phyloP scores from a whole-genome alignment of 306 rosid species.

The Acacia confusa region DNA sequence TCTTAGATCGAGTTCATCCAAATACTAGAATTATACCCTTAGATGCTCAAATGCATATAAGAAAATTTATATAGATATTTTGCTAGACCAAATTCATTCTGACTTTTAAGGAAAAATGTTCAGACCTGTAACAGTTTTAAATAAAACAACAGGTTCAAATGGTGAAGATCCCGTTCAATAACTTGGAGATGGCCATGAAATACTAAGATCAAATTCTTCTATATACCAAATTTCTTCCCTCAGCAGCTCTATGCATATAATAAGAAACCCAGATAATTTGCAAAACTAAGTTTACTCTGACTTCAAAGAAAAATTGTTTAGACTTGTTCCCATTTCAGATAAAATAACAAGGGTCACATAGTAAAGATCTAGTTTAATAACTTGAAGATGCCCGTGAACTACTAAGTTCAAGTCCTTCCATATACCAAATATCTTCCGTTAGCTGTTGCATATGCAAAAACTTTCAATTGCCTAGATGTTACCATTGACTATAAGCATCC shows the following conservation, averaged over 20 bases:
- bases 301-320: not conserved
- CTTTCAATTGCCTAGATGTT: constrained; percentile 5
- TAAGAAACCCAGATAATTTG: not conserved
- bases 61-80: constrained; percentile 9
- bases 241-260: constrained; percentile 4
- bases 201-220: constrained; percentile 11
- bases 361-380: not conserved
- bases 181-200: constrained; percentile 3
- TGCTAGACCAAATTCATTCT: not conserved
- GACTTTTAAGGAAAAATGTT: not conserved
- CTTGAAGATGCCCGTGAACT: constrained; percentile 8
- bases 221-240: constrained; percentile 10
- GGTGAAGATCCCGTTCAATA: not conserved
- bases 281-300: constrained; percentile 3
- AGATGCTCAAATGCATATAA: constrained; percentile 9
- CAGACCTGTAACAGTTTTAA: not conserved
- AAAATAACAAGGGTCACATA: not conserved
- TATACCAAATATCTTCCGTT: constrained; percentile 4
- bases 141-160: not conserved
- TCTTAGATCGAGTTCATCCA: constrained; percentile 10
- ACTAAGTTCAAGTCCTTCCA: constrained; percentile 10
- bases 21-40: constrained; percentile 1
- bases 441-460: constrained; percentile 4
- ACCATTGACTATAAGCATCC: not conserved
- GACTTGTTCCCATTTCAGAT: not conserved